These are phyloP conservation scores for Debaryomycetaceae sp. DNA, from an alignment of 1,139 yeast species.

Conservation along the genomic window DNA sequence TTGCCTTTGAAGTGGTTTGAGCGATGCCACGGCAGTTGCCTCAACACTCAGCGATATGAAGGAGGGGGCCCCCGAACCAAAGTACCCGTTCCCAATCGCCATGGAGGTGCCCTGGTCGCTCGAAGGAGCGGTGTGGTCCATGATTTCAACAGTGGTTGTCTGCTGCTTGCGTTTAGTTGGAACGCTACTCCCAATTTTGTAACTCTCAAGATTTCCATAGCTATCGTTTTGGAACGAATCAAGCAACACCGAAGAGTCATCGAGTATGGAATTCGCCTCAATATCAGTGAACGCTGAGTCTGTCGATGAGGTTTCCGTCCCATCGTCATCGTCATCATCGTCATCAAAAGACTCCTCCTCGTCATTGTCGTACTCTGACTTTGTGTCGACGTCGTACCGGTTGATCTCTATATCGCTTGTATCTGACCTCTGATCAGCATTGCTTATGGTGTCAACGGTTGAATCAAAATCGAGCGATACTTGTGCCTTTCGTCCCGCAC, in stretches of 20 bases:
- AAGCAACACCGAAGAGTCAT: slow-evolving; percentile 24
- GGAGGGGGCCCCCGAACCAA: too few relatives aligned
- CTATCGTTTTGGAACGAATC: slow-evolving; percentile 20
- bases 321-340: slow-evolving; percentile 20
- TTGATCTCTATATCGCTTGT: neutral
- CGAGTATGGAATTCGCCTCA: slow-evolving; percentile 36
- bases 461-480: too few relatives aligned
- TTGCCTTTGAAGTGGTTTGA: too few relatives aligned
- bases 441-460: neutral
- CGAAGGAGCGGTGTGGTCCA: slow-evolving; percentile 1
- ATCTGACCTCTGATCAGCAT: neutral
- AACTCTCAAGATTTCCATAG: slow-evolving; percentile 15
- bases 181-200: slow-evolving; percentile 9
- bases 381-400: slow-evolving; percentile 15
- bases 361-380: slow-evolving; percentile 13
- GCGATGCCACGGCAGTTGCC: neutral
- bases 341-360: slow-evolving; percentile 15
- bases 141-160: slow-evolving; percentile 6
- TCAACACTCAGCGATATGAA: too few relatives aligned
- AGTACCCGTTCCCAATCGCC: neutral
- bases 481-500: too few relatives aligned
- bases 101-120: neutral
- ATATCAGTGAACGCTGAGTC: slow-evolving; percentile 46
- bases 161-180: slow-evolving; percentile 16
- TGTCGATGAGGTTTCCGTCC: slow-evolving; percentile 25